Base-by-base conservation (phyloP, 176 grass and related monocot genomes). In the Raddia guianensis region DNA sequence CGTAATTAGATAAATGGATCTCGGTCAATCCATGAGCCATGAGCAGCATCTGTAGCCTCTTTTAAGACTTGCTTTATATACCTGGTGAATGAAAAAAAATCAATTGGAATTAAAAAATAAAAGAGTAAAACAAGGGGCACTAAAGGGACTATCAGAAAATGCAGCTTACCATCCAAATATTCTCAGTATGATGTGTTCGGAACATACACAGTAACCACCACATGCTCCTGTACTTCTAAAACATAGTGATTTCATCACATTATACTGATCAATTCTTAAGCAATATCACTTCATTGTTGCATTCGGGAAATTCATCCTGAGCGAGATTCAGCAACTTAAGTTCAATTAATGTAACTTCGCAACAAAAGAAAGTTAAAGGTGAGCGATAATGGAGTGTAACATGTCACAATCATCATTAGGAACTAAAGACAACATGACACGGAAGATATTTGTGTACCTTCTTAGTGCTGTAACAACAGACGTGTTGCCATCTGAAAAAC, bases 131-230 rank as follows among this genome's bases (percentile, higher is more conserved):
- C 67, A 49, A 42, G n/a, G 82, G 60, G 54, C 35, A n/a, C 16
- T 3, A 7, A 48, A 48, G 21, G 63, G 9, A 52, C 63, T 37
- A 71, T 51, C 13, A 57, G 48, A 19, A 45, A 66, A 80, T 46
- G 15, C 58, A 83, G 42, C 78, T 82, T 87, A 94, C 89, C 81
- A 77, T 95, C 79, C 2, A 94, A 66, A 75, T 88, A 88, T 80
- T 95, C 87, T 73, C 86, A 68, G 16, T 90, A 64, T 70, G 74
- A 89, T 18, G 68, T 75, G 70, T 85, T 83, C 58, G 49, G 49
- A 85, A 89, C 82, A 71, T 67, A 91, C 49, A 91, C 86, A 27
- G 79, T 81, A 62, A 89, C 84, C 37, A 88, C 76, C 67, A 89
- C 82, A 67, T 85, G 81, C 52, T 85, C 87, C 73, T 83, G 70